phyloP scores from a whole-genome alignment of 306 rosid genomes.

The Vicia villosa region DNA sequence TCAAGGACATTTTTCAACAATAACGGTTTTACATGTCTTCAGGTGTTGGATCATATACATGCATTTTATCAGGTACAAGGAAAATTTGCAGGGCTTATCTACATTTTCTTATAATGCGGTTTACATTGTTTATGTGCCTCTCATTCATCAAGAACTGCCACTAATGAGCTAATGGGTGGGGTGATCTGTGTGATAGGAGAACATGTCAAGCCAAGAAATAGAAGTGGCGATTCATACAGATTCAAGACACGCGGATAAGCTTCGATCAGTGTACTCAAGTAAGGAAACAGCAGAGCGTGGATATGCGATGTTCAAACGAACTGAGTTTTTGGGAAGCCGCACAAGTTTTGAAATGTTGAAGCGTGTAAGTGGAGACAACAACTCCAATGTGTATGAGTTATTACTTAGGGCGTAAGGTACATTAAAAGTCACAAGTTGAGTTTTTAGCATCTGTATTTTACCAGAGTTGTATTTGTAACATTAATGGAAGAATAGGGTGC shows the following conservation, averaged over 20 bases:
- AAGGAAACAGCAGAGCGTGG: conserved; percentile 67
- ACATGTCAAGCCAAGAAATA: conserved; percentile 73
- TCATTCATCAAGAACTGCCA: conserved; percentile 7
- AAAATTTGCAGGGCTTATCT: conserved; percentile 1
- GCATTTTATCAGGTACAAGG: conserved; percentile 82
- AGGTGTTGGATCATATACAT: conserved; percentile 75
- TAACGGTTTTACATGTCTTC: conserved; percentile 83
- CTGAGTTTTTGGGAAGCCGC: conserved; percentile 85
- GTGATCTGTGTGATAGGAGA: conserved; percentile 56
- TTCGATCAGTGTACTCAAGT: conserved; percentile 71
- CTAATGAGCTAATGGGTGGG: conserved; percentile 12
- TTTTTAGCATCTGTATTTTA: background rate
- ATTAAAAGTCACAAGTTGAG: conserved; percentile 17
- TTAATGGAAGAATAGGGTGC: background rate
- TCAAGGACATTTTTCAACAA: conserved; percentile 69
- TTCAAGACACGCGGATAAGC: conserved; percentile 89
- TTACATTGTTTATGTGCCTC: background rate
- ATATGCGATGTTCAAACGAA: conserved; percentile 58
- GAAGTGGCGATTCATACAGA: conserved; percentile 89
- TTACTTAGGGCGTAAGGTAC: conserved; percentile 73
- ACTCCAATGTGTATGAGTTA: conserved; percentile 89
- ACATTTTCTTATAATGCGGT: background rate
- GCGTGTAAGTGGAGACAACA: conserved; percentile 83
- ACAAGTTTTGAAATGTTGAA: conserved; percentile 89
- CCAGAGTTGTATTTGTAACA: conserved; percentile 2